These are phyloP conservation scores for Mycena chlorophos DNA, from an alignment of 768 basidiomycete genomes.

Conservation along the genomic window DNA sequence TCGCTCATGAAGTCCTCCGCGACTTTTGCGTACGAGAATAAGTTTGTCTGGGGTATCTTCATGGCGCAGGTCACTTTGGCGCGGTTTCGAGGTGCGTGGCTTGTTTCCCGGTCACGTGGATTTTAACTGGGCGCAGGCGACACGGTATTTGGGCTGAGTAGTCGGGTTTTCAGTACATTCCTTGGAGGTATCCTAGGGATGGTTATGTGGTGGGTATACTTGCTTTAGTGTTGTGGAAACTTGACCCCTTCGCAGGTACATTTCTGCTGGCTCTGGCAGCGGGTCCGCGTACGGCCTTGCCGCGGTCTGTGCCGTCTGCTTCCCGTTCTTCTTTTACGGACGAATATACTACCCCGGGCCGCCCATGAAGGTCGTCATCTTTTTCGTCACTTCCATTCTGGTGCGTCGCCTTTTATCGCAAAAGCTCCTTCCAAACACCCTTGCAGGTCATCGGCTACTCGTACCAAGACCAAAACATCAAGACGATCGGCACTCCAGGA, in stretches of 20 bases:
- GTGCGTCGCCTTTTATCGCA: slow-evolving; percentile 38
- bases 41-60: slow-evolving; percentile 74
- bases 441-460: slow-evolving; percentile 71
- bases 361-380: slow-evolving; percentile 70
- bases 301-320: slow-evolving; percentile 64
- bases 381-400: slow-evolving; percentile 62
- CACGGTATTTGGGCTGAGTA: slow-evolving; percentile 64
- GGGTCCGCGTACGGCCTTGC: slow-evolving; percentile 74
- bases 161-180: slow-evolving; percentile 65
- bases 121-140: slow-evolving; percentile 52
- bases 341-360: slow-evolving; percentile 73
- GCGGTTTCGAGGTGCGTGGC: slow-evolving; percentile 49
- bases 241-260: slow-evolving; percentile 65
- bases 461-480: slow-evolving; percentile 59
- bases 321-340: slow-evolving; percentile 72
- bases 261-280: slow-evolving; percentile 57
- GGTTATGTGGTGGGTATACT: slow-evolving; percentile 59
- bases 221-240: too few species aligned
- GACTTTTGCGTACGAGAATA: slow-evolving; percentile 60
- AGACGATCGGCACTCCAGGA: slow-evolving; percentile 51
- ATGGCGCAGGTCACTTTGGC: slow-evolving; percentile 75
- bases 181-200: slow-evolving; percentile 63
- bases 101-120: background rate
- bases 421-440: background rate
- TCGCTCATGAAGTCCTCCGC: slow-evolving; percentile 57